Evolutionary conservation across 805 yeast species (phyloP), one percentile per base, ranked within the genome.

Genomic region (Candida ascalaphidarum): DNA sequence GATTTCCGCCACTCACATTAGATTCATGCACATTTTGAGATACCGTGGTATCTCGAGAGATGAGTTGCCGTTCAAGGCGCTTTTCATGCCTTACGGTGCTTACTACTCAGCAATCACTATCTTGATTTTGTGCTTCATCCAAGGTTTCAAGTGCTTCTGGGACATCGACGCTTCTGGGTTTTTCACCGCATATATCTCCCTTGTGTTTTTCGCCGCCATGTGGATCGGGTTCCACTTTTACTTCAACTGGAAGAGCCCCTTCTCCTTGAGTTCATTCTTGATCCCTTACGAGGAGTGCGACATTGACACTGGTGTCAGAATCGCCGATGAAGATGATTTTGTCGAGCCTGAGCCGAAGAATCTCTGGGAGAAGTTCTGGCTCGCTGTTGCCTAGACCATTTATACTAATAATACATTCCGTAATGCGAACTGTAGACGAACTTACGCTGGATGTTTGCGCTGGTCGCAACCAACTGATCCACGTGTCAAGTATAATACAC

Each of bases 1-100:
- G 48, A 78, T 80, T 35, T 65, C 77, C 17, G 52, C 69, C 25
- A 61, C 81, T 3, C 88, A 79, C 52, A 55, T 81, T 32, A 63
- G 88, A 49, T 81, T 80, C 55, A 80, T 80, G 77, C 52, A 61
- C 22, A 77, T 79, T 19, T 56, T 83, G 42, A 70, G 67, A 41
- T 49, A 59, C 14, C 71, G 85, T 50, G 76, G 77, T 28, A 76
- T 81, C 31, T 61, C 77, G 15, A 61, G 94, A 44, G 76, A 77
- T 41, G 65, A 69, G 8, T 62, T 83, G 32, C 92, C 94, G 7
- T 84, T 67, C 64, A 80, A 77, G 51, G 88, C 92, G 7, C 47
- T 46, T n/a, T 62, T 66, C 31, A 79, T 77, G 76, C 92, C 94
- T 3, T 69, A 49, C 37, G 53, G 61, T 34, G 82, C 88, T 2